Conservation (phyloP, 2,329 filamentous ascomycete genomes). For the Cryoendolithus antarcticus region DNA sequence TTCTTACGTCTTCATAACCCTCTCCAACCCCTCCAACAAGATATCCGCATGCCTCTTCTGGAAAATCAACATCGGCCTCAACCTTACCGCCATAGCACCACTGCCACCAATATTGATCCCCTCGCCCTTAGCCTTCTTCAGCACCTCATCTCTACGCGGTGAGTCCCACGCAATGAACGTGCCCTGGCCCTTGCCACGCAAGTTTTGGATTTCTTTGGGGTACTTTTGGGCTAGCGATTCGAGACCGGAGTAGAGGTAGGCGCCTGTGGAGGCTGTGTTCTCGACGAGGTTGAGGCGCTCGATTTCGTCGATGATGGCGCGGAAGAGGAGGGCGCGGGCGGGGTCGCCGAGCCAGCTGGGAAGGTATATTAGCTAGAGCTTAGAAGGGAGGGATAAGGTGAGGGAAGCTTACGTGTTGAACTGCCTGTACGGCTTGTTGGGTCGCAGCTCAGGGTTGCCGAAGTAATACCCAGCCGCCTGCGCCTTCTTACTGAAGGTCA, state of each 20-base stretch:
- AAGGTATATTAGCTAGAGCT: conserved; percentile 3
- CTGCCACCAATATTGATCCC: conserved; percentile 83
- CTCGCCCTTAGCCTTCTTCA: conserved; percentile 63
- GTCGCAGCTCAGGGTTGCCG: conserved; percentile 63
- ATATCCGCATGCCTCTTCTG: conserved; percentile 85
- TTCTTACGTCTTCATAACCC: conserved; percentile 19
- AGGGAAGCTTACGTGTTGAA: conserved; percentile 58
- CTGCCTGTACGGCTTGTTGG: conserved; percentile 88
- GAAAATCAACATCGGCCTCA: conserved; percentile 86
- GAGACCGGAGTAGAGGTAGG: conserved; percentile 64
- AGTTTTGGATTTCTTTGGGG: conserved; percentile 66
- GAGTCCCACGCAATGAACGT: conserved; percentile 91
- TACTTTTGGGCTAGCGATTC: conserved; percentile 56
- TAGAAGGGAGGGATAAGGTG: not conserved
- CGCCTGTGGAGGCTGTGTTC: conserved; percentile 64
- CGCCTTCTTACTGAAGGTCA: conserved; percentile 92
- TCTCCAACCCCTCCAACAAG: conserved; percentile 44
- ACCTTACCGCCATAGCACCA: conserved; percentile 60
- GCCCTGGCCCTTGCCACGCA: conserved; percentile 76
- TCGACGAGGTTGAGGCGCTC: conserved; percentile 63
- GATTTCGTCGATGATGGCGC: conserved; percentile 73
- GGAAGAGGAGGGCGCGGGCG: conserved; percentile 71
- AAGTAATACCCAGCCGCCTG: conserved; percentile 91
- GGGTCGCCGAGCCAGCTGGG: conserved; percentile 78
- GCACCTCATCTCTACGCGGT: conserved; percentile 65